phyloP scores from a whole-genome alignment of 352 stramenopile species.

The Phytophthora ohioensis region DNA sequence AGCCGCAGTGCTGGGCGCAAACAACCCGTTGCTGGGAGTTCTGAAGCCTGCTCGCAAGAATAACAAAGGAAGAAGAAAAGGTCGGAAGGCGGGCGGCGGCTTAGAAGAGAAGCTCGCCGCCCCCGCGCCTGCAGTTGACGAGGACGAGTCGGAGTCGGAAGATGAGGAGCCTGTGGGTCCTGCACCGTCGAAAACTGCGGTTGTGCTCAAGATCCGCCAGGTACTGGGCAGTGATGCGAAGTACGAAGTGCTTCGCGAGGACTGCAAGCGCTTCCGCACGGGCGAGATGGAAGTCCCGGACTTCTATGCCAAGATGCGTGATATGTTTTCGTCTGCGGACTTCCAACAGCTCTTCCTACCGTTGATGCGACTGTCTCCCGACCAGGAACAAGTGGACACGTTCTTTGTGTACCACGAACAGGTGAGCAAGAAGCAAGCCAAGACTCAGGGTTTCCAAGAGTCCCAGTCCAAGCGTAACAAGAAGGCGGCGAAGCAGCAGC shows the following conservation, averaged over 20 bases:
- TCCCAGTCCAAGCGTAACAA: constrained; percentile 58
- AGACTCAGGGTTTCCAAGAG: constrained; percentile 55
- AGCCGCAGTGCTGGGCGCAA: constrained; percentile 73
- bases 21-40: constrained; percentile 84
- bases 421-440: constrained; percentile 45
- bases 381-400: constrained; percentile 67
- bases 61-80: constrained; percentile 62
- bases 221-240: constrained; percentile 81
- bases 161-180: constrained; percentile 41
- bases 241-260: constrained; percentile 85
- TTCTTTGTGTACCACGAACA: constrained; percentile 75
- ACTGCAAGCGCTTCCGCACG: constrained; percentile 76
- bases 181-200: constrained; percentile 69
- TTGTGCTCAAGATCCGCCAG: constrained; percentile 83
- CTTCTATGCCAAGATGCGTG: constrained; percentile 80
- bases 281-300: constrained; percentile 62
- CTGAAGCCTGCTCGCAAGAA: constrained; percentile 84
- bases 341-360: constrained; percentile 84
- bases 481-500: constrained; percentile 37
- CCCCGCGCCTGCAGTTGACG: constrained; percentile 16
- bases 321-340: constrained; percentile 64
- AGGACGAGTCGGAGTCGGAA: constrained; percentile 55
- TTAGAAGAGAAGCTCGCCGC: constrained; percentile 65
- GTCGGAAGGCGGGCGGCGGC: constrained; percentile 32
- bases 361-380: constrained; percentile 78